These are phyloP conservation scores for Yamadazyma siamensis DNA, from an alignment of 1,139 yeast genomes.

Conservation along the genomic window DNA sequence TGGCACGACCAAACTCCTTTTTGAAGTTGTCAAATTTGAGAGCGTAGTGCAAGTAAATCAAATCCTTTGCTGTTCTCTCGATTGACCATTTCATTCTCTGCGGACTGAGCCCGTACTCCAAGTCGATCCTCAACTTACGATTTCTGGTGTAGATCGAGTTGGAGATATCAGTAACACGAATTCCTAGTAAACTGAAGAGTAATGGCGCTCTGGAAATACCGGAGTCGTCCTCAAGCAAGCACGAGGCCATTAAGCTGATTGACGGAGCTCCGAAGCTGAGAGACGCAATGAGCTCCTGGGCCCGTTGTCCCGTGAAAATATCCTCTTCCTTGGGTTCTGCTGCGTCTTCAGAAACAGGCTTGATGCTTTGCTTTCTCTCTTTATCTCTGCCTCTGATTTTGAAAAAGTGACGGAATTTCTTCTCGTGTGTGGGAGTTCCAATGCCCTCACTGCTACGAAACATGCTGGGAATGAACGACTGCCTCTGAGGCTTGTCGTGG, in stretches of 20 bases:
- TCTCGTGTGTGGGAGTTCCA: constrained; percentile 2
- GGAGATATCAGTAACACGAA: constrained; percentile 56
- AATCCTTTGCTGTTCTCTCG: constrained; percentile 67
- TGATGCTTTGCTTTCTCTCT: constrained; percentile 20
- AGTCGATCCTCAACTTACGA: constrained; percentile 59
- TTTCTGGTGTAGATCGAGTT: constrained; percentile 40
- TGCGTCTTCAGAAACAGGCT: constrained; percentile 16
- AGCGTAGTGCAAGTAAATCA: constrained; percentile 63
- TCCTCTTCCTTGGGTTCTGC: constrained; percentile 23
- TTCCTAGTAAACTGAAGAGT: constrained; percentile 66
- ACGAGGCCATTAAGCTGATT: constrained; percentile 70
- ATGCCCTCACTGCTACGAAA: constrained; percentile 10
- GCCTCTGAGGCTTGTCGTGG: constrained; percentile 5
- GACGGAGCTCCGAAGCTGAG: constrained; percentile 77
- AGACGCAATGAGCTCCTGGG: constrained; percentile 61
- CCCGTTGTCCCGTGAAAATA: constrained; percentile 44
- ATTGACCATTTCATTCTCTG: constrained; percentile 80
- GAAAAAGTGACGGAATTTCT: constrained; percentile 20
- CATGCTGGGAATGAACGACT: constrained; percentile 14
- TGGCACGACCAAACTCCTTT: constrained; percentile 29
- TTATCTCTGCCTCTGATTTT: constrained; percentile 22
- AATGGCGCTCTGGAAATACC: constrained; percentile 81
- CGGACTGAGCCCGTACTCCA: constrained; percentile 89
- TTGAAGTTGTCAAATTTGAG: constrained; percentile 51
- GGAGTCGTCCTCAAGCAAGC: constrained; percentile 73